Conservation (phyloP, 2,329 filamentous ascomycete species). For the Camillea tinctor region DNA sequence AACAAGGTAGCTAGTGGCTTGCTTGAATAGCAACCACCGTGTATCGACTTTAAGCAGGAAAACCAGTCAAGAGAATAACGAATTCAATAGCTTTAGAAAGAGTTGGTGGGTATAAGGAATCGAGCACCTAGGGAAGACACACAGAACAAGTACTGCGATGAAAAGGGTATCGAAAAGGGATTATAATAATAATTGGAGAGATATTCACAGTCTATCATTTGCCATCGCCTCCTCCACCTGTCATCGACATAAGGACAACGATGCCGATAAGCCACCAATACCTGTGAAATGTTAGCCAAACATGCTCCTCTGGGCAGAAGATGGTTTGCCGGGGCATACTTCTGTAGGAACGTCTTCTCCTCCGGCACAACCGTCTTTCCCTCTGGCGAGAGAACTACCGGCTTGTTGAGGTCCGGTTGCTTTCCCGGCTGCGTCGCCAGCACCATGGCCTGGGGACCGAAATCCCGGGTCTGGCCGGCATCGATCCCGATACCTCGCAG, state of each 20-base stretch:
- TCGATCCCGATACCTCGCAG: conserved; percentile 59
- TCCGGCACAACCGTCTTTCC: conserved; percentile 56
- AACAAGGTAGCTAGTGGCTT: too few relatives aligned
- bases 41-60: too few relatives aligned
- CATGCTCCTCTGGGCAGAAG: background rate
- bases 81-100: too few relatives aligned
- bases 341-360: conserved; percentile 67
- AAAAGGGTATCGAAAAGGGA: background rate
- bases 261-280: conserved; percentile 67
- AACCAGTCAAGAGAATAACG: too few relatives aligned
- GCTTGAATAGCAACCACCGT: too few relatives aligned
- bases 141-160: background rate
- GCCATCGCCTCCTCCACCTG: conserved; percentile 49
- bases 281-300: conserved; percentile 42
- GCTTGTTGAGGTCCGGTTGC: conserved; percentile 61
- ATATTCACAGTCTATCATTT: conserved; percentile 42
- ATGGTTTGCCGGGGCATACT: conserved; percentile 45
- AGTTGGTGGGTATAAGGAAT: background rate
- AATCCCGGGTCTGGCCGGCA: conserved; percentile 63
- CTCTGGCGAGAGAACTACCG: conserved; percentile 59
- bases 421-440: conserved; percentile 47
- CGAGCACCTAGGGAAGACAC: background rate
- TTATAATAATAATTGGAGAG: conserved; percentile 4
- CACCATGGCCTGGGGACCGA: conserved; percentile 59
- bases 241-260: conserved; percentile 51